These are phyloP conservation scores for Exophiala sideris DNA, from an alignment of 2,329 filamentous ascomycete genomes.

Conservation along the genomic window DNA sequence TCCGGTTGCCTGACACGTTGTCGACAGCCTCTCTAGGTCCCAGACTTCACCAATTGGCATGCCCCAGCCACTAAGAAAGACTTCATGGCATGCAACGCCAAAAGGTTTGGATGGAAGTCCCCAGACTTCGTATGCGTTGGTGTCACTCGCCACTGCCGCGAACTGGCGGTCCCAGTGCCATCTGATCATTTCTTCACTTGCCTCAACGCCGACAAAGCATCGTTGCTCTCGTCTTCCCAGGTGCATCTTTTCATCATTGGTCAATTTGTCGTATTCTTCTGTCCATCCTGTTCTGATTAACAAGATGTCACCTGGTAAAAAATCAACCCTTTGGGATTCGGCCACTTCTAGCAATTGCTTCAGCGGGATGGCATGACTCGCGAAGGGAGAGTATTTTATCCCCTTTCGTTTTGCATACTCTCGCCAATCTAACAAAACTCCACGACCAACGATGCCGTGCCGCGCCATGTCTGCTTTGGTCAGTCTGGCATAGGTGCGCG, in stretches of 20 bases:
- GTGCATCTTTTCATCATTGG: neutral
- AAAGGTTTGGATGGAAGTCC: neutral
- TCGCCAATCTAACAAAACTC: conserved; percentile 22
- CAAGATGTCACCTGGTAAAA: neutral
- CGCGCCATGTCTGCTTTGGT: conserved; percentile 12
- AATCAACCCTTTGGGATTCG: neutral
- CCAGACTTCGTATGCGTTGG: neutral
- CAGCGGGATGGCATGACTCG: neutral
- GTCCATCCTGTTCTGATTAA: neutral
- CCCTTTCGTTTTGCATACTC: conserved; percentile 13
- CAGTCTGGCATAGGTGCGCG: neutral
- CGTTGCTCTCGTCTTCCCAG: neutral
- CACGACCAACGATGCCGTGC: conserved; percentile 18
- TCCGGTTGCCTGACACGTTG: conserved; percentile 32
- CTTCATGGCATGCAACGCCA: neutral
- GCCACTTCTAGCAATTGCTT: neutral
- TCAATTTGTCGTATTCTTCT: neutral
- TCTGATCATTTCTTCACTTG: neutral
- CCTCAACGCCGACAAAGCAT: neutral
- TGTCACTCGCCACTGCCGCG: neutral
- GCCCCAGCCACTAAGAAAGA: conserved; percentile 22
- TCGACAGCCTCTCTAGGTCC: conserved; percentile 38
- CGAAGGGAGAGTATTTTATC: neutral
- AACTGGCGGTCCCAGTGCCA: neutral
- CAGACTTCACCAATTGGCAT: conserved; percentile 28